Evolutionary conservation across 768 basidiomycete genomes (phyloP), one percentile per base, ranked within the genome.

Genomic region (Mrakia gelida): DNA sequence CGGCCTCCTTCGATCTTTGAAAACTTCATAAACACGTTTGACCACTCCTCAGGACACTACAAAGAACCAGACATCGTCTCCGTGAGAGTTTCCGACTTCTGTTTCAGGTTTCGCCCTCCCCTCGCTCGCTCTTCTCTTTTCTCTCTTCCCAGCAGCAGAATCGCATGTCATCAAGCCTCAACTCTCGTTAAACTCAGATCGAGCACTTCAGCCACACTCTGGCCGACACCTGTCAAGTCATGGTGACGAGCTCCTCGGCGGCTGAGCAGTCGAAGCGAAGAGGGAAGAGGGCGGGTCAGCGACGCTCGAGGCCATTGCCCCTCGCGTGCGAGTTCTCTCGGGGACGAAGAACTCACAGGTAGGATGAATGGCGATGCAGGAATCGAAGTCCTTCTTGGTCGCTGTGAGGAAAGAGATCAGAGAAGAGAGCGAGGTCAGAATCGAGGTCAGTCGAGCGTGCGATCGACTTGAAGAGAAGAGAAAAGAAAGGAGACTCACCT

Each of bases 211-310:
- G 18, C 15, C 18, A 9, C 45, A 45, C 45, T 16, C 9, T 2
- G 15, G 1, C 11, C 45, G 7, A 10, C 4, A 10, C 11, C 11
- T 45, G 15, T 59, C n/a, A 59, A 7, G 59, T 59, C 59, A 75
- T 65, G 3, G 75, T 75, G 15, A 52, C 52, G 49, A 75, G 52
- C 75, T 75, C 75, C 49, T 75, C 75, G 49, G 75, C 75, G n/a
- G 61, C 63, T 41, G n/a, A 21, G 15, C 15, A 2, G 18, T 18
- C 15, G 49, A 28, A 45, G 15, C 52, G 43, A 9, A 3, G 62
- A 75, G 23, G 5, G 4, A 11, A 52, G 18, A 52, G 4, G 2
- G 45, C 18, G 23, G 15, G 26, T 62, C 32, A 56, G 56, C 26
- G 15, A 41, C 30, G n/a, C 34, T 38, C 59, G 49, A 16, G 49